Evolutionary conservation across 169 alveolate species (phyloP).

Genomic region (Cryptosporidium felis): DNA sequence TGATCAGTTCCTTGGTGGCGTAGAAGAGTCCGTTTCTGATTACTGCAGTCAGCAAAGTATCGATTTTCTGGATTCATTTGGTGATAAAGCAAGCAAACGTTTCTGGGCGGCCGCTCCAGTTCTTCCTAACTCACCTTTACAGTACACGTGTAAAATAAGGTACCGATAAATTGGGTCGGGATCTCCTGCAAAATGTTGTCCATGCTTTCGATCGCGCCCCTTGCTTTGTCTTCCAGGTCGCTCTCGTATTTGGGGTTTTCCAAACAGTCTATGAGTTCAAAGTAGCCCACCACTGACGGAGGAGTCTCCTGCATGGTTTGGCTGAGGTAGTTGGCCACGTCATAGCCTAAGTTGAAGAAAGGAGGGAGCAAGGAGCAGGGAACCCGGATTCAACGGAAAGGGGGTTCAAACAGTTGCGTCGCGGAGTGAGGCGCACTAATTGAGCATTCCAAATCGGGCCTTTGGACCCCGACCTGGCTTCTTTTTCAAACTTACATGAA

Average conservation of each 20-base stretch:
- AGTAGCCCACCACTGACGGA: constrained; percentile 58
- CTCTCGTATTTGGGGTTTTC: constrained; percentile 37
- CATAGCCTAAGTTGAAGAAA: constrained; percentile 37
- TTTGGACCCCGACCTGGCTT: too few species aligned
- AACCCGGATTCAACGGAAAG: too few species aligned
- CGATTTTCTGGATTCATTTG: constrained; percentile 19
- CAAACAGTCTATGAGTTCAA: constrained; percentile 34
- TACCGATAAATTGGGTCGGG: constrained; percentile 61
- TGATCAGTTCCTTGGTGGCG: constrained; percentile 57
- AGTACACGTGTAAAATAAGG: constrained; percentile 54
- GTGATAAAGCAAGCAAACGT: not conserved
- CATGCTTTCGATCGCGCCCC: constrained; percentile 45
- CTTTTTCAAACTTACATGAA: constrained; percentile 52
- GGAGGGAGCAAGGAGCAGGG: not conserved
- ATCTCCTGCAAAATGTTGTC: constrained; percentile 59
- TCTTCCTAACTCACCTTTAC: constrained; percentile 30
- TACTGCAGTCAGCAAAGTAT: constrained; percentile 56
- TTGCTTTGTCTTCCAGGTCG: constrained; percentile 35
- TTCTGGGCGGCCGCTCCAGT: not conserved
- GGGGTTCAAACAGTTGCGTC: too few species aligned
- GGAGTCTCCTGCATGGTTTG: constrained; percentile 69
- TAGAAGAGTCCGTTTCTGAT: constrained; percentile 54
- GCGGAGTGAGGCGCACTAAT: too few species aligned
- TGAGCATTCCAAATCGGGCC: too few species aligned
- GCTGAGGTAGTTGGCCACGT: constrained; percentile 60